A percentile compares a stretch with the other conserved stretches of the same genome.
phyloP scores from a whole-genome alignment of 805 yeast species.

The Ogataea corticis region DNA sequence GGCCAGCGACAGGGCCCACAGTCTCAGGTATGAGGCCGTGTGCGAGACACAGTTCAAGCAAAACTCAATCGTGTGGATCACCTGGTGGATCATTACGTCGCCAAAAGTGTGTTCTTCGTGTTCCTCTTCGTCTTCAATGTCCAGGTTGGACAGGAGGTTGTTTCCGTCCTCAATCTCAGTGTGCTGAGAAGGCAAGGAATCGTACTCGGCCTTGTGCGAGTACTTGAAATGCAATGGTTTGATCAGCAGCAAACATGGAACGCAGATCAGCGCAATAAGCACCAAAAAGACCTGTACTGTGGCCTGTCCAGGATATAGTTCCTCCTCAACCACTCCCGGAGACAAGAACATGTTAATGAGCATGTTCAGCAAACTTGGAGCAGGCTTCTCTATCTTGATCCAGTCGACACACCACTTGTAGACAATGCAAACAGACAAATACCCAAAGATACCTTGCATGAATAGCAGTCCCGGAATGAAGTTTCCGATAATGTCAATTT shows the following conservation, averaged over 20 bases:
- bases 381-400: slow-evolving; percentile 71
- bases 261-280: slow-evolving; percentile 78
- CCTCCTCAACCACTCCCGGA: slow-evolving; percentile 86
- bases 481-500: slow-evolving; percentile 85
- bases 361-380: slow-evolving; percentile 94
- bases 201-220: slow-evolving; percentile 55
- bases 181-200: slow-evolving; percentile 39
- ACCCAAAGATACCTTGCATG: slow-evolving; percentile 97
- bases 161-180: slow-evolving; percentile 26
- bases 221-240: slow-evolving; percentile 64
- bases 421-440: slow-evolving; percentile 78
- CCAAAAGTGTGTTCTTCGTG: slow-evolving; percentile 73
- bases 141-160: slow-evolving; percentile 34
- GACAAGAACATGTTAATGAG: slow-evolving; percentile 92
- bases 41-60: slow-evolving; percentile 97
- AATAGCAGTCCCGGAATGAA: slow-evolving; percentile 91
- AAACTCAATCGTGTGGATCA: slow-evolving; percentile 95
- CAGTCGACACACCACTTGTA: slow-evolving; percentile 96
- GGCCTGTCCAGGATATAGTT: slow-evolving; percentile 77
- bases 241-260: slow-evolving; percentile 84
- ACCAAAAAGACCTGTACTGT: slow-evolving; percentile 71
- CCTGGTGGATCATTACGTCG: slow-evolving; percentile 94
- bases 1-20: slow-evolving; percentile 97
- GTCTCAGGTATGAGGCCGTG: slow-evolving; percentile 92
- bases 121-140: slow-evolving; percentile 51